Base-by-base conservation (phyloP, 148 eudicot genomes). In the Nepenthes mirabilis region DNA sequence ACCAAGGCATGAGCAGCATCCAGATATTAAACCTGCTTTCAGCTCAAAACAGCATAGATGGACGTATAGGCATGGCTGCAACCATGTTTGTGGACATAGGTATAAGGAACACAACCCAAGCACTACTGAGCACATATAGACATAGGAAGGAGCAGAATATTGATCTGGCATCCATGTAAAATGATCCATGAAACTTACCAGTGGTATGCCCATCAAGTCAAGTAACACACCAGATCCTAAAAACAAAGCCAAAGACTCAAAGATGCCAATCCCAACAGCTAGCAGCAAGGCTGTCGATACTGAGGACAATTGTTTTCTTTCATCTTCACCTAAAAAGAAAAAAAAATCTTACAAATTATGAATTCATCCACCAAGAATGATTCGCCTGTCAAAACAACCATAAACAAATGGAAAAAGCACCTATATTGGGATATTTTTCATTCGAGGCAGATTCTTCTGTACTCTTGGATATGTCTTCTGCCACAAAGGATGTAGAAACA, bases 401-500 rank as follows among this genome's bases (percentile, higher is more conserved):
- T 11, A 49, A n/a, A 10, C n/a, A n/a, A 49, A 49, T 11, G 52
- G 3, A 2, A n/a, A n/a, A 49, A 49, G 52, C 52, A 49, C 52
- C 52, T 49, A 49, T 49, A 49, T 6, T 12, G 11, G 14, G 52
- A 49, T 49, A n/a, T n/a, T 5, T 80, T 59, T 58, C 76, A 52
- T 23, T 36, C 5, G 5, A 7, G 35, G 37, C 40, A 45, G 43
- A 45, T 49, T 56, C 55, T 11, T 34, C 36, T 11, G 14, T 43
- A 14, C 55, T 56, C 61, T 74, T 86, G 58, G 96, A 73, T 70
- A 93, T 74, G 70, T 93, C 99, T 79, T 93, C 99, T 56, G 99
- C 99, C 59, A 89, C 96, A 66, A 93, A 84, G 58, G 99, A 86
- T 59, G 96, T 84, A 68, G 99, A 82, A 74, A 93, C 89, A 74